A percentile compares a stretch with the other conserved stretches of the same genome.
These are phyloP conservation scores for Urostyla sp. DNA, from an alignment of 73 alveolate species.

Conservation along the genomic window DNA sequence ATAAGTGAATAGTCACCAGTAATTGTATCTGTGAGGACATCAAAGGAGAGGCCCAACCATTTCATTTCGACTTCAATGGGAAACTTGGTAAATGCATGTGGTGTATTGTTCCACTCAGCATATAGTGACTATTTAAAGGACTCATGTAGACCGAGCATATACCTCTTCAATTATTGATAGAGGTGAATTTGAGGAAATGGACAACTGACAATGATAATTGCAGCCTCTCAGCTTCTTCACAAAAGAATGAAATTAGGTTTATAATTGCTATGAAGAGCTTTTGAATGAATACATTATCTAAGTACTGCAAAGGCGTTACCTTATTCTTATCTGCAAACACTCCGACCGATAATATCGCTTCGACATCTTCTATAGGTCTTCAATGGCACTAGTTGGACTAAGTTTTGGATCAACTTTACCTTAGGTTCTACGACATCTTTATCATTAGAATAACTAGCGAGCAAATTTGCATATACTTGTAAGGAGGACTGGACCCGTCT, in stretches of 20 bases:
- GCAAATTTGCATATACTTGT: conserved; percentile 62
- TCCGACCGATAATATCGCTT: conserved; percentile 50
- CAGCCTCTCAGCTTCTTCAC: conserved; percentile 77
- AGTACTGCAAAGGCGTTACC: conserved; percentile 5
- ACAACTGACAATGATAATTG: conserved; percentile 74
- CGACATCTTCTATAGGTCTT: conserved; percentile 59
- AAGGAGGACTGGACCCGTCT: conserved; percentile 68
- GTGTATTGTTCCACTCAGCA: conserved; percentile 72
- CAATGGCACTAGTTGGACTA: conserved; percentile 59
- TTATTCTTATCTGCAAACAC: conserved; percentile 52
- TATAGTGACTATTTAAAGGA: conserved; percentile 65
- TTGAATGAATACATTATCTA: conserved; percentile 60
- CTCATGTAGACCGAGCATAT: conserved; percentile 59
- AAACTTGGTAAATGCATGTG: conserved; percentile 34
- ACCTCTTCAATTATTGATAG: conserved; percentile 56
- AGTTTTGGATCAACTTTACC: conserved; percentile 52
- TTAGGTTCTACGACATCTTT: conserved; percentile 44
- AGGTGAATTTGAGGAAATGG: conserved; percentile 78
- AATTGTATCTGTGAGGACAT: conserved; percentile 56
- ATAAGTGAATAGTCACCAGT: conserved; percentile 68
- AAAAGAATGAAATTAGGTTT: conserved; percentile 65
- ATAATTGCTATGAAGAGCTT: conserved; percentile 72
- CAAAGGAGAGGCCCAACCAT: conserved; percentile 72
- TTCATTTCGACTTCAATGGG: conserved; percentile 85
- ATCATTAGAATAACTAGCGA: conserved; percentile 29